Conservation (phyloP, 2,329 filamentous ascomycete species). For the Fusarium floridanum region DNA sequence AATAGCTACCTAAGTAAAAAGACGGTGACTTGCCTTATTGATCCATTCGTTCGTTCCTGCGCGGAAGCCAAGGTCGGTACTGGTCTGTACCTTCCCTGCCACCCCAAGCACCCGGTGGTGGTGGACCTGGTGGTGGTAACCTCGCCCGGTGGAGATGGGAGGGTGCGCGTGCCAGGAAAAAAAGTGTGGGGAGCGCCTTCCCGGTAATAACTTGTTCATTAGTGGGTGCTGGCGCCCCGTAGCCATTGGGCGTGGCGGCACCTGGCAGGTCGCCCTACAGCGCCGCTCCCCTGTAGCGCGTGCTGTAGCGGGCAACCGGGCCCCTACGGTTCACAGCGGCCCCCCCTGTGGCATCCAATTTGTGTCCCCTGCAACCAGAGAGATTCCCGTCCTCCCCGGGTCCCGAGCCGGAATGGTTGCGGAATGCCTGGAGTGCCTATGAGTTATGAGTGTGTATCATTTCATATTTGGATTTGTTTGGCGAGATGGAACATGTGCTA, state of each 20-base stretch:
- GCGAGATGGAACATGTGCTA: not conserved
- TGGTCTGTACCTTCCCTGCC: slow-evolving; percentile 23
- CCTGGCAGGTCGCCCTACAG: slow-evolving; percentile 27
- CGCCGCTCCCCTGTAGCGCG: slow-evolving; percentile 12
- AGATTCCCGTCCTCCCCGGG: slow-evolving; percentile 16
- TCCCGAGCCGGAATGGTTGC: slow-evolving; percentile 29
- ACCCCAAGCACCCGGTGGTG: slow-evolving; percentile 15
- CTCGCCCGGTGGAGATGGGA: slow-evolving; percentile 9
- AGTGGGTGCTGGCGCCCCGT: slow-evolving; percentile 12
- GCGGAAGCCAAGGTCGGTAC: slow-evolving; percentile 36
- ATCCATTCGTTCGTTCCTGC: slow-evolving; percentile 36
- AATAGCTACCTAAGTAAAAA: slow-evolving; percentile 26
- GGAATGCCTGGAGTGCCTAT: not conserved
- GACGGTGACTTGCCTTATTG: slow-evolving; percentile 40
- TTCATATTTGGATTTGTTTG: not conserved
- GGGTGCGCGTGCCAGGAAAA: slow-evolving; percentile 38
- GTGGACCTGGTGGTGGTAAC: not conserved
- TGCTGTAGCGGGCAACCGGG: slow-evolving; percentile 14
- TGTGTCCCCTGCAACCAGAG: slow-evolving; percentile 17
- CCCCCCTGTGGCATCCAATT: slow-evolving; percentile 32
- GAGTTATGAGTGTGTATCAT: not conserved
- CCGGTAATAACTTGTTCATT: slow-evolving; percentile 27
- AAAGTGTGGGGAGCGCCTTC: slow-evolving; percentile 29
- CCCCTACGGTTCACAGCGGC: not conserved
- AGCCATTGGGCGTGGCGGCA: slow-evolving; percentile 17